Base-by-base conservation (phyloP, 805 yeast species). In the Ogataea paraovalis region DNA sequence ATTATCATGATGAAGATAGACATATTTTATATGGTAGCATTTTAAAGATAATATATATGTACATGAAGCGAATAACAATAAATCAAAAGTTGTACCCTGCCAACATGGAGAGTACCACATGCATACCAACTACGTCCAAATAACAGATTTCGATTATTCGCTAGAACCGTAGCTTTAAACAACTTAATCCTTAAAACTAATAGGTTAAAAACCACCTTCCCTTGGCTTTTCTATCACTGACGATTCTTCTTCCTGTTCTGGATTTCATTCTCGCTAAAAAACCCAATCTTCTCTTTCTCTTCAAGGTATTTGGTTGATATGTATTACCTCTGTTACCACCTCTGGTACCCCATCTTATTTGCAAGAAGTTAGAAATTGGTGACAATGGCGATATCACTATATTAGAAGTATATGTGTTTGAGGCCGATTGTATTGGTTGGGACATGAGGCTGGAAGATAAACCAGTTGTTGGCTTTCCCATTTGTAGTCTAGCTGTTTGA, bases 131-230 rank as follows among this genome's bases (percentile, higher is more conserved):
- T n/a, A n/a, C n/a, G n/a, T n/a, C n/a, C n/a, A n/a, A n/a, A n/a
- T n/a, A n/a, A n/a, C n/a, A n/a, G n/a, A n/a, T n/a, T n/a, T n/a
- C n/a, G n/a, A n/a, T n/a, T n/a, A n/a, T n/a, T n/a, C n/a, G n/a
- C n/a, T n/a, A n/a, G n/a, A n/a, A n/a, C n/a, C n/a, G n/a, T n/a
- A n/a, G n/a, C n/a, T n/a, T n/a, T n/a, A n/a, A n/a, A n/a, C n/a
- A n/a, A n/a, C n/a, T n/a, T n/a, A n/a, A n/a, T n/a, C 10, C 28
- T 10, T 7, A 10, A 10, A 4, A 18, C 68, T 70, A 92, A 60
- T 94, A 92, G 39, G 95, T 74, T 60, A 94, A 70, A 62, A 81
- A 90, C 97, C 97, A 91, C 69, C 98, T 80, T 3, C 97, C 97
- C 70, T 94, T 94, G 20, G 80, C 85, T 59, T 72, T 82, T 69